Base-by-base conservation (phyloP, 202 grass and related monocot species). In the Cymbopogon flexuosus region DNA sequence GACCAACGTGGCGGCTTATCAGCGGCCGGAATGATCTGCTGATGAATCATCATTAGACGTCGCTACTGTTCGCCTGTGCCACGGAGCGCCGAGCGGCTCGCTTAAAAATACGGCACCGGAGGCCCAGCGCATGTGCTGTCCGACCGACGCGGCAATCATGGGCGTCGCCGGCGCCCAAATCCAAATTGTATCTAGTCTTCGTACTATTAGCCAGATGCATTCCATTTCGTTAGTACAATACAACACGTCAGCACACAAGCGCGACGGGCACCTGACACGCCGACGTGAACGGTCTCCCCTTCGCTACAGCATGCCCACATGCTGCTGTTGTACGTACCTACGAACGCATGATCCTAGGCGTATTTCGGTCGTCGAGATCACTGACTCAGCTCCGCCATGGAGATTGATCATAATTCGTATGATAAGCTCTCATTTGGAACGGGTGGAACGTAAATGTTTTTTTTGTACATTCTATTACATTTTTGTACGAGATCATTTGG, bases 71-170 rank as follows among this genome's bases (percentile, higher is more conserved):
- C 73, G 76, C 46, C 37, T 76, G 68, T 84, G 68, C 33, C 42
- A 65, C 14, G 33, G 69, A 15, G 0, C 15, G 24, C n/a, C 58
- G 73, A 29, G 21, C 36, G 56, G 37, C 40, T 6, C 4, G 59
- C 37, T 19, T 89, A 79, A 85, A 22, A 65, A 73, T 59, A 80
- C 24, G 67, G 67, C 64, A 27, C 40, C 16, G 41, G 81, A 70
- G 72, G 63, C 9, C 39, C 18, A 3, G 40, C 51, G 77, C 71
- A 84, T 81, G 77, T 89, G 87, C 70, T 80, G 69, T 35, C 84
- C 33, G 14, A 19, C 75, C 62, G n/a, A 12, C 62, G 68, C 45
- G 47, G 76, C 83, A 85, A 89, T 82, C 82, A 78, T 78, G 58
- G 1, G 6, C 76, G 18, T 19, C 52, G 54, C 15, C 45, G 46